A percentile compares a stretch with the other conserved stretches of the same genome.
Conservation (phyloP, 2,329 filamentous ascomycete genomes). For the Sporothrix protearum region DNA sequence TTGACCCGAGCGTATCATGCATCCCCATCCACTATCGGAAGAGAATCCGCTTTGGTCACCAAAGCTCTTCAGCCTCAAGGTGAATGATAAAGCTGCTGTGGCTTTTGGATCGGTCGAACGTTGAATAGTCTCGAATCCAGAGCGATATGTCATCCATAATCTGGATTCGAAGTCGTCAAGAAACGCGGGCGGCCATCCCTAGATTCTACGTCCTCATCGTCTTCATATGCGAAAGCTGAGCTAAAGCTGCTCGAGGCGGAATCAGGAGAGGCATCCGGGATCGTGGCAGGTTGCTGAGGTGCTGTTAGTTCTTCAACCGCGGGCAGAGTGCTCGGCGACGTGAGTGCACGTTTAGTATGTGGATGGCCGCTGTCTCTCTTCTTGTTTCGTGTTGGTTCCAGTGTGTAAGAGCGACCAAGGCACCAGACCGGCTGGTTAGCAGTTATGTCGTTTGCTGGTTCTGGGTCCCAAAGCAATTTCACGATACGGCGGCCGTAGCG, state of each 20-base stretch:
- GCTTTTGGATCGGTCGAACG: slow-evolving; percentile 73
- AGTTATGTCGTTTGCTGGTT: slow-evolving; percentile 72
- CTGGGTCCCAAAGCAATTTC: slow-evolving; percentile 88
- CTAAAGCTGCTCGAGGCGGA: slow-evolving; percentile 51
- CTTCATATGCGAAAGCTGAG: slow-evolving; percentile 50
- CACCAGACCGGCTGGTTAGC: slow-evolving; percentile 78
- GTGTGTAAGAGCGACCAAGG: slow-evolving; percentile 55
- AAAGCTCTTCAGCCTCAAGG: slow-evolving; percentile 78
- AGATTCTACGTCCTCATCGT: slow-evolving; percentile 38
- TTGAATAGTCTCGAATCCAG: slow-evolving; percentile 76
- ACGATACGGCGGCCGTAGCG: slow-evolving; percentile 76
- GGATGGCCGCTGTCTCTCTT: slow-evolving; percentile 25
- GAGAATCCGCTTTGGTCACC: slow-evolving; percentile 77
- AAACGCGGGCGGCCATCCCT: slow-evolving; percentile 78
- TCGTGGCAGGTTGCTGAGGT: slow-evolving; percentile 25
- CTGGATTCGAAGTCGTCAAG: slow-evolving; percentile 88
- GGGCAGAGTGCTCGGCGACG: slow-evolving; percentile 22
- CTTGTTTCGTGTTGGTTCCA: slow-evolving; percentile 36
- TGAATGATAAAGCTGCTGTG: slow-evolving; percentile 67
- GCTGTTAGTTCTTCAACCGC: neutral
- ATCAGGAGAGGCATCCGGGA: slow-evolving; percentile 46
- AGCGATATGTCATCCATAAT: slow-evolving; percentile 96
- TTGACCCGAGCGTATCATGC: slow-evolving; percentile 97
- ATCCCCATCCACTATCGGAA: slow-evolving; percentile 94
- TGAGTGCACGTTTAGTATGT: slow-evolving; percentile 10